phyloP scores from a whole-genome alignment of 441 rosid species.

The Kokia cookei region DNA sequence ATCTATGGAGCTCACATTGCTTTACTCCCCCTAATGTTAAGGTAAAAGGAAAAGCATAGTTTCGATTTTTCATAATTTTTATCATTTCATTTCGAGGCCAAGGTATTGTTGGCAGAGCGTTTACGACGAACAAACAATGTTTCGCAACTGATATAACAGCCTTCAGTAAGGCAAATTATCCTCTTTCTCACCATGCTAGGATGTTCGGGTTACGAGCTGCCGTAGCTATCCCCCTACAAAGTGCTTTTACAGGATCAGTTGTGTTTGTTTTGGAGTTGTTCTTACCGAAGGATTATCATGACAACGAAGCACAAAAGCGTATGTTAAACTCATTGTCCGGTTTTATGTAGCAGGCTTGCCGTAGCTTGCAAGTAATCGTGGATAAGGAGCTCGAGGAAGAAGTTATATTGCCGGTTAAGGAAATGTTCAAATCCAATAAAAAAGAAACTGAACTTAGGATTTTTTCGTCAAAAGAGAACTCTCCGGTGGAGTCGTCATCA shows the following conservation, averaged over 20 bases:
- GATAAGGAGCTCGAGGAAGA: constrained; percentile 45
- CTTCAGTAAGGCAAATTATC: constrained; percentile 54
- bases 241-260: constrained; percentile 32
- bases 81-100: constrained; percentile 29
- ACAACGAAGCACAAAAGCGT: constrained; percentile 36
- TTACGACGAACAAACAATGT: constrained; percentile 40
- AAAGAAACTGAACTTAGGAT: constrained; percentile 22
- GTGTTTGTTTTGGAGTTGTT: constrained; percentile 72
- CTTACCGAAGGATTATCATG: constrained; percentile 54
- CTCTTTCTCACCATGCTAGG: constrained; percentile 77
- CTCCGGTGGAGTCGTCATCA: constrained; percentile 37
- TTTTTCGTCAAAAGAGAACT: constrained; percentile 25
- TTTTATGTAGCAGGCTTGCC: constrained; percentile 41
- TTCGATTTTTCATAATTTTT: neutral
- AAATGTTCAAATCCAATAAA: constrained; percentile 1
- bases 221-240: constrained; percentile 56
- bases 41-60: constrained; percentile 28
- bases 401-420: constrained; percentile 29
- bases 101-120: constrained; percentile 74
- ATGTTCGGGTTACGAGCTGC: constrained; percentile 63
- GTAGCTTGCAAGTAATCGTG: constrained; percentile 34
- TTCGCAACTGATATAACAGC: constrained; percentile 51
- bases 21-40: constrained; percentile 37
- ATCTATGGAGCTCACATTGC: constrained; percentile 64
- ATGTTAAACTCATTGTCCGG: constrained; percentile 37